These are phyloP conservation scores for Penicillium odoratum DNA, from an alignment of 495 filamentous ascomycete species.

Conservation along the genomic window DNA sequence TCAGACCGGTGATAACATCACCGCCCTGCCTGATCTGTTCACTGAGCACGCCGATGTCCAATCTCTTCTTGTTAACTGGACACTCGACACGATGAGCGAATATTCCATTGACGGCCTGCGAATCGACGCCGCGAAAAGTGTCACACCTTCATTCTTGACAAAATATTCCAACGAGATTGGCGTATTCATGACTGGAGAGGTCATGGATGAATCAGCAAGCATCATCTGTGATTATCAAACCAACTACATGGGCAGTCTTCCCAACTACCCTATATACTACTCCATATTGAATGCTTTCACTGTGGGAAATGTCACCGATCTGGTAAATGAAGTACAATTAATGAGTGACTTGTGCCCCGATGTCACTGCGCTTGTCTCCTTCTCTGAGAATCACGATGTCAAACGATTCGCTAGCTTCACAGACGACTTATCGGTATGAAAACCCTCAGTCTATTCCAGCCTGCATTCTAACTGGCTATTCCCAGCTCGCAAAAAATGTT, in stretches of 20 bases:
- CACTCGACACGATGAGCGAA: slow-evolving; percentile 57
- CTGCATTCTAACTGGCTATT: not conserved
- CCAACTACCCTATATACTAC: slow-evolving; percentile 73
- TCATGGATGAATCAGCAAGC: slow-evolving; percentile 52
- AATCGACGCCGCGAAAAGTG: slow-evolving; percentile 73
- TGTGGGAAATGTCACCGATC: slow-evolving; percentile 50
- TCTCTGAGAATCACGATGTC: slow-evolving; percentile 79
- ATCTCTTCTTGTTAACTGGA: slow-evolving; percentile 60
- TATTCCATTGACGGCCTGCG: slow-evolving; percentile 79
- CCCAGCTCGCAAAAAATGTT: slow-evolving; percentile 60
- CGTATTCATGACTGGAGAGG: slow-evolving; percentile 67
- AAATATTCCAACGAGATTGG: slow-evolving; percentile 57
- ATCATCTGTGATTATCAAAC: slow-evolving; percentile 58
- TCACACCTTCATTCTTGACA: slow-evolving; percentile 64
- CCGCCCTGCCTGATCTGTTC: slow-evolving; percentile 65
- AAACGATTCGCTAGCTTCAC: slow-evolving; percentile 56
- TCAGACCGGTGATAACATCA: slow-evolving; percentile 60
- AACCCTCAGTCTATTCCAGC: not conserved
- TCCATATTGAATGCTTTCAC: slow-evolving; percentile 60
- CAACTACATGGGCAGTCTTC: slow-evolving; percentile 45
- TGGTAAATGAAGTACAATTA: slow-evolving; percentile 51
- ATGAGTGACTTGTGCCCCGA: slow-evolving; percentile 57
- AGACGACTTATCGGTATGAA: slow-evolving; percentile 41
- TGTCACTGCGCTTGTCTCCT: slow-evolving; percentile 62
- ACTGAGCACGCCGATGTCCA: slow-evolving; percentile 62